Conservation (phyloP, 2,329 filamentous ascomycete species). For the Fusarium staphyleae region DNA sequence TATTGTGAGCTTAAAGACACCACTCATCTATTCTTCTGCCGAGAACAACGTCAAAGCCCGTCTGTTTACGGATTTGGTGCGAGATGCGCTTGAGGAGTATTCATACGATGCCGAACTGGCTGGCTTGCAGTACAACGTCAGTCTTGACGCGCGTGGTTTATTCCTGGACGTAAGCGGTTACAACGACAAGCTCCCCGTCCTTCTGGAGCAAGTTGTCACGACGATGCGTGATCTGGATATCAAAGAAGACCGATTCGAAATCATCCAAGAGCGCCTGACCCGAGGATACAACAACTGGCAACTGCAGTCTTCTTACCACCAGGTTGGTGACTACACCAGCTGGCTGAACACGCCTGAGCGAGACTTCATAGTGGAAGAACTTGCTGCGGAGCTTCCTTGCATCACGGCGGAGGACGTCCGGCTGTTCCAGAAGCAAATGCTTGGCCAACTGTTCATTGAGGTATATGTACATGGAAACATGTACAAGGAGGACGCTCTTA, state of each 20-base stretch:
- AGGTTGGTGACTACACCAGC: slow-evolving; percentile 82
- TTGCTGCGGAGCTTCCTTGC: slow-evolving; percentile 76
- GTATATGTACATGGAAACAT: slow-evolving; percentile 90
- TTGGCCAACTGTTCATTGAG: slow-evolving; percentile 87
- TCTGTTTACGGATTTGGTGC: slow-evolving; percentile 84
- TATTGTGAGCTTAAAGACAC: slow-evolving; percentile 79
- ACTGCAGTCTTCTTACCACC: slow-evolving; percentile 86
- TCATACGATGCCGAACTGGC: slow-evolving; percentile 95
- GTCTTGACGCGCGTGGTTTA: slow-evolving; percentile 74
- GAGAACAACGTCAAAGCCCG: slow-evolving; percentile 79
- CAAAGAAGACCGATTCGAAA: slow-evolving; percentile 85
- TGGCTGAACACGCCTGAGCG: slow-evolving; percentile 78
- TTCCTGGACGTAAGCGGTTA: slow-evolving; percentile 86
- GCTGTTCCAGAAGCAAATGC: slow-evolving; percentile 78
- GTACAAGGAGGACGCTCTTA: slow-evolving; percentile 90
- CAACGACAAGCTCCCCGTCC: slow-evolving; percentile 92
- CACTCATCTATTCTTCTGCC: slow-evolving; percentile 79
- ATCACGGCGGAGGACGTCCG: slow-evolving; percentile 78
- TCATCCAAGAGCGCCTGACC: slow-evolving; percentile 84
- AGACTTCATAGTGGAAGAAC: slow-evolving; percentile 80
- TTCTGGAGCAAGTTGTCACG: slow-evolving; percentile 86
- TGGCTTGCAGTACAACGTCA: slow-evolving; percentile 83
- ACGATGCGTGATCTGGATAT: slow-evolving; percentile 87
- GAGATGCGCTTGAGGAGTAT: slow-evolving; percentile 89
- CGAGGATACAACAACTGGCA: slow-evolving; percentile 86